Evolutionary conservation across 768 basidiomycete species (phyloP).

Genomic region (Phanerodontia chrysosporium): DNA sequence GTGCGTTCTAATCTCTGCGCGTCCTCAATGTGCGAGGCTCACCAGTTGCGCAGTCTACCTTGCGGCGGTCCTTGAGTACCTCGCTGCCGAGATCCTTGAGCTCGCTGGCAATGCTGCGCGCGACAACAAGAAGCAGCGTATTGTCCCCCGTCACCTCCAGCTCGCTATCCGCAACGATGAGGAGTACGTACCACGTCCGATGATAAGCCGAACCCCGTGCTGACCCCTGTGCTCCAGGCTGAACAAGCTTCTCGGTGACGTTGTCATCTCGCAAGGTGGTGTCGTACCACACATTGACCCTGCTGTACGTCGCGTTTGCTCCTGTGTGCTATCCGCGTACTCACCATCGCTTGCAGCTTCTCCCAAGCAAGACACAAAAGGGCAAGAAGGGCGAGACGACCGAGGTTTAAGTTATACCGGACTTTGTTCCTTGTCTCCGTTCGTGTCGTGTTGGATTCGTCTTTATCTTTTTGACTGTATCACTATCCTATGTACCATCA

Average conservation of each 20-base stretch:
- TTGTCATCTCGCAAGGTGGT: constrained; percentile 90
- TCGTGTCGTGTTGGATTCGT: not conserved
- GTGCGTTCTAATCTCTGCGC: constrained; percentile 31
- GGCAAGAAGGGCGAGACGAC: constrained; percentile 42
- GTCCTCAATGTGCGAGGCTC: not conserved
- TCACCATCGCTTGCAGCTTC: constrained; percentile 25
- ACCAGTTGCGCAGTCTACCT: constrained; percentile 59
- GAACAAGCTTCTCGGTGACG: constrained; percentile 78
- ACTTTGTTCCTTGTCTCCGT: not conserved
- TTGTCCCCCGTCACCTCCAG: constrained; percentile 89
- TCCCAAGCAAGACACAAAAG: constrained; percentile 41
- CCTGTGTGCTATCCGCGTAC: not conserved
- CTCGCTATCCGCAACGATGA: constrained; percentile 91
- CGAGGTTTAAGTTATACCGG: constrained; percentile 35
- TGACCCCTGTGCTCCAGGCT: constrained; percentile 34
- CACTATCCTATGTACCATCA: constrained; percentile 1
- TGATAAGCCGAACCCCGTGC: not conserved
- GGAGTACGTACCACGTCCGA: constrained; percentile 44
- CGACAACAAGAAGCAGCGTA: constrained; percentile 89
- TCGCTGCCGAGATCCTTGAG: constrained; percentile 91
- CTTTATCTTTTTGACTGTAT: not conserved
- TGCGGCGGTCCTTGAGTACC: constrained; percentile 87
- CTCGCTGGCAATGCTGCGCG: constrained; percentile 84
- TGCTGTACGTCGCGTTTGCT: constrained; percentile 21
- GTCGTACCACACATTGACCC: constrained; percentile 70